A percentile compares a stretch with the other conserved stretches of the same genome.
Conservation (phyloP, 805 yeast species). For the Saturnispora gosingensis region DNA sequence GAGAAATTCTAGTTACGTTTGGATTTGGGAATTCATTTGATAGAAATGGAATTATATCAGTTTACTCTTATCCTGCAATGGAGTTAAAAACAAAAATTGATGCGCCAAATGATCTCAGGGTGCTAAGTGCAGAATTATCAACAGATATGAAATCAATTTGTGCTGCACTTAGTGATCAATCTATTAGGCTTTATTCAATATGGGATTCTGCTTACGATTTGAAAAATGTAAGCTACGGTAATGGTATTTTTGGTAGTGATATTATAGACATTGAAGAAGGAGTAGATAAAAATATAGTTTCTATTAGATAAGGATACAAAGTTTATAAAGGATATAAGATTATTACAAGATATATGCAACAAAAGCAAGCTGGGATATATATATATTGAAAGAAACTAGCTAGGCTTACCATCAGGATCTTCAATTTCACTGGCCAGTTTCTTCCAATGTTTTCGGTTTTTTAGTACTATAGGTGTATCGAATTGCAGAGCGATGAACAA, state of each 20-base stretch:
- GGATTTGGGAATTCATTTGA: slow-evolving; percentile 57
- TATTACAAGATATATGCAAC: not conserved
- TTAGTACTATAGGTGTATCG: slow-evolving; percentile 58
- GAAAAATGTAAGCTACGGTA: slow-evolving; percentile 21
- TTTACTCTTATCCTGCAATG: slow-evolving; percentile 64
- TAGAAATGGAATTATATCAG: slow-evolving; percentile 43
- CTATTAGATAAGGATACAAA: slow-evolving; percentile 17
- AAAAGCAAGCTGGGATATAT: not conserved
- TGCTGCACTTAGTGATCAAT: slow-evolving; percentile 70
- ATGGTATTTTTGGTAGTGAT: slow-evolving; percentile 45
- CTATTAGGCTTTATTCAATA: slow-evolving; percentile 62
- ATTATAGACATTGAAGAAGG: slow-evolving; percentile 54
- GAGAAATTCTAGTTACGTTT: slow-evolving; percentile 68
- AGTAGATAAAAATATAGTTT: slow-evolving; percentile 24
- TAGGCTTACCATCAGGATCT: slow-evolving; percentile 84
- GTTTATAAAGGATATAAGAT: not conserved
- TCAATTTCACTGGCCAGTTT: slow-evolving; percentile 44
- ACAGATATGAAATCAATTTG: slow-evolving; percentile 58
- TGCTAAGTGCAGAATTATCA: slow-evolving; percentile 56
- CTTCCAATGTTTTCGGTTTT: slow-evolving; percentile 59
- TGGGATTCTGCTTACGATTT: slow-evolving; percentile 47
- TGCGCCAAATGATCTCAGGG: slow-evolving; percentile 44
- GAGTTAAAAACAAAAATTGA: slow-evolving; percentile 38
- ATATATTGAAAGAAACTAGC: slow-evolving; percentile 26
- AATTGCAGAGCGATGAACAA: slow-evolving; percentile 48